These are phyloP conservation scores for Pulveroboletus sp. DNA, from an alignment of 768 basidiomycete species.

Conservation along the genomic window DNA sequence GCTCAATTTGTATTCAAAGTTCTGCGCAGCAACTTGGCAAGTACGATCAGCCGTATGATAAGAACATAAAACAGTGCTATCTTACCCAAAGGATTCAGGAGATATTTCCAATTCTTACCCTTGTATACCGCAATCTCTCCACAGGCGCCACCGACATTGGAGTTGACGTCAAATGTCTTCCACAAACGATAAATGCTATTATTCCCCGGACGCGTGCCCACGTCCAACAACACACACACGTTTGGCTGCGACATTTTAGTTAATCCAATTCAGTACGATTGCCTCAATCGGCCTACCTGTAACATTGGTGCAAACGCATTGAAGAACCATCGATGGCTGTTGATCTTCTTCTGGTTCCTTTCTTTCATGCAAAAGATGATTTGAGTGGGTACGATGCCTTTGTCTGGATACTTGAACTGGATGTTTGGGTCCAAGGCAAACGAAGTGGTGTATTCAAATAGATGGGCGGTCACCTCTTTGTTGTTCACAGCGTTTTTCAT, in stretches of 20 bases:
- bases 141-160: slow-evolving; percentile 92
- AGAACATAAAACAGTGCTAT: slow-evolving; percentile 12
- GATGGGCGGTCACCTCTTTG: slow-evolving; percentile 64
- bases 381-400: slow-evolving; percentile 92
- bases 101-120: slow-evolving; percentile 77
- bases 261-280: not conserved
- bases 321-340: slow-evolving; percentile 96
- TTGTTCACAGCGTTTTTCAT: slow-evolving; percentile 66
- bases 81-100: slow-evolving; percentile 80
- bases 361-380: slow-evolving; percentile 90
- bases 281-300: slow-evolving; percentile 48
- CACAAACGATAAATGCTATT: slow-evolving; percentile 92
- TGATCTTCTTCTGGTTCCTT: slow-evolving; percentile 96
- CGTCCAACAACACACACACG: slow-evolving; percentile 88
- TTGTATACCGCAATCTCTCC: slow-evolving; percentile 96
- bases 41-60: not conserved
- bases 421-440: slow-evolving; percentile 76
- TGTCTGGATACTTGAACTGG: slow-evolving; percentile 85
- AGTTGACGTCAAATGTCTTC: slow-evolving; percentile 92
- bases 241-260: slow-evolving; percentile 55
- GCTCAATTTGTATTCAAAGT: slow-evolving; percentile 92
- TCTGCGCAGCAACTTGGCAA: slow-evolving; percentile 78
- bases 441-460: slow-evolving; percentile 86
- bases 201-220: slow-evolving; percentile 85
- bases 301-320: slow-evolving; percentile 85